Evolutionary conservation across 2,329 filamentous ascomycete genomes (phyloP).

Genomic region (Curvularia eragrostidis): DNA sequence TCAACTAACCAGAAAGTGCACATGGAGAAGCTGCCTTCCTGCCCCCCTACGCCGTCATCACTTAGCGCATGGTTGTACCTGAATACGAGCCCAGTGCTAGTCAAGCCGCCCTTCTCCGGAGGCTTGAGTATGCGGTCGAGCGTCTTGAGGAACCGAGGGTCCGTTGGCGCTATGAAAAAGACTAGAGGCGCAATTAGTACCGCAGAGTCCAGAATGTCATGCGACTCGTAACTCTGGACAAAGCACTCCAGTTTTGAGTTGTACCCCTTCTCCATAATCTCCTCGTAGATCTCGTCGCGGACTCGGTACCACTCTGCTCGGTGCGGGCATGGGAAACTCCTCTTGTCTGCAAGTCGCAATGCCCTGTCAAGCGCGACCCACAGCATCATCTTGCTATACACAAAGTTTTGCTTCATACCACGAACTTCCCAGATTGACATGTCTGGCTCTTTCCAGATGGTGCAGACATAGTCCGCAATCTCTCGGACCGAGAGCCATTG

Average conservation of each 20-base stretch:
- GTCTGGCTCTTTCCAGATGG: conserved; percentile 69
- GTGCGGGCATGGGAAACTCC: conserved; percentile 76
- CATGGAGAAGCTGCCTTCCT: conserved; percentile 80
- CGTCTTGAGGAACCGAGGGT: conserved; percentile 75
- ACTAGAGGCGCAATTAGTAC: conserved; percentile 79
- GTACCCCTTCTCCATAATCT: conserved; percentile 81
- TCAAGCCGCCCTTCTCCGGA: conserved; percentile 77
- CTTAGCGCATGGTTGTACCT: conserved; percentile 73
- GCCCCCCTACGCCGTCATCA: conserved; percentile 75
- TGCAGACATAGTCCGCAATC: conserved; percentile 73
- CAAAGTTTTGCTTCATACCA: conserved; percentile 76
- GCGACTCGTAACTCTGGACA: conserved; percentile 77
- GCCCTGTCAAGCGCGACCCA: conserved; percentile 83
- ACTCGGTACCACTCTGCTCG: conserved; percentile 69
- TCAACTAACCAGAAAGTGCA: conserved; percentile 86
- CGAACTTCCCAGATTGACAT: conserved; percentile 88
- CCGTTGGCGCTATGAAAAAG: conserved; percentile 80
- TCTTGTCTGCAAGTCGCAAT: conserved; percentile 74
- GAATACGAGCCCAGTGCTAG: conserved; percentile 76
- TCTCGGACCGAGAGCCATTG: conserved; percentile 75
- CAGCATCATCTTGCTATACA: conserved; percentile 83
- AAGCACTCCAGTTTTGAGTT: conserved; percentile 73
- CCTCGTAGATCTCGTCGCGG: conserved; percentile 73
- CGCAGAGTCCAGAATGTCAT: conserved; percentile 73
- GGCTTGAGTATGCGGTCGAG: conserved; percentile 74